Percentiles rank a stretch among this genome's conserved stretches.
Conservation (phyloP, 345 rosid genomes). For the Citrus reticulata region DNA sequence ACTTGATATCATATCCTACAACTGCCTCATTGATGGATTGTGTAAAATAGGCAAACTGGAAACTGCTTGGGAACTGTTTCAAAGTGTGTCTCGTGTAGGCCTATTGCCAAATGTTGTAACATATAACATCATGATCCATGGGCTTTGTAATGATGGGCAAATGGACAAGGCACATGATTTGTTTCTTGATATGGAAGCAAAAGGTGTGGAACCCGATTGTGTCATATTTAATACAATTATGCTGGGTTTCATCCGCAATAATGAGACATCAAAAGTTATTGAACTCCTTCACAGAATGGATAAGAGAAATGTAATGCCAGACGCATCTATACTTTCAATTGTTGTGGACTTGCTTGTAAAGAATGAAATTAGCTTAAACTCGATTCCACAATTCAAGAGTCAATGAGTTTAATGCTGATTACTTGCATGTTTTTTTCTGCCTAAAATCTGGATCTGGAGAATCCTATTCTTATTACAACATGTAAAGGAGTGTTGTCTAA, state of each 20-base stretch:
- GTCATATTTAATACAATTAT: not conserved
- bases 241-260: not conserved
- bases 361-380: not conserved
- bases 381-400: not conserved
- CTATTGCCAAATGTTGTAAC: not conserved
- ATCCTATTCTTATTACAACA: too few relatives aligned
- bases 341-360: not conserved
- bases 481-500: too few relatives aligned
- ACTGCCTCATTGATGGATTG: not conserved
- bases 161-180: not conserved
- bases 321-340: not conserved
- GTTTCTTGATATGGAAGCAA: not conserved
- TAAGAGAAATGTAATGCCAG: not conserved
- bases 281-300: not conserved
- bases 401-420: too few relatives aligned
- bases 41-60: not conserved
- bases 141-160: not conserved
- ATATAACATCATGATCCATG: not conserved
- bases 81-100: not conserved
- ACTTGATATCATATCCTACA: not conserved
- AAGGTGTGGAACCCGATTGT: not conserved
- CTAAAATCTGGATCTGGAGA: too few relatives aligned
- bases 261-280: not conserved
- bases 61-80: not conserved
- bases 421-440: too few relatives aligned